Percentiles rank a stretch among this genome's conserved stretches.
Conservation (phyloP, 2,329 filamentous ascomycete genomes). For the Taxawa tesnikishii region DNA sequence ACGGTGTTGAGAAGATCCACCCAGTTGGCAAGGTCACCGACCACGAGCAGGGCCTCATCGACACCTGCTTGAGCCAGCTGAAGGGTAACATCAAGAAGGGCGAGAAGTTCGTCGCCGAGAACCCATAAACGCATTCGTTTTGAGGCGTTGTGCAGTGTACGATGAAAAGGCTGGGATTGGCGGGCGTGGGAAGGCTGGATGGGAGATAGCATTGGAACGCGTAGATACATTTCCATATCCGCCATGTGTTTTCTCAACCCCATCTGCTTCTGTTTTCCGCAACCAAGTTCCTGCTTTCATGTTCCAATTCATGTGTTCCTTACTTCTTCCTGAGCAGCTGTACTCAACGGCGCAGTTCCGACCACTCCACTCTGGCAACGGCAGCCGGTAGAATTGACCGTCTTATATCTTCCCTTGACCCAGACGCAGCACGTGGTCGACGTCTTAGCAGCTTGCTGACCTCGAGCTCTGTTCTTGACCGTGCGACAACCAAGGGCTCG, state of each 20-base stretch:
- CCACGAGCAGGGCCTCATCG: conserved; percentile 80
- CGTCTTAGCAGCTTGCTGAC: no score
- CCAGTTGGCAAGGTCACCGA: conserved; percentile 74
- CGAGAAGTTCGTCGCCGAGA: conserved; percentile 52
- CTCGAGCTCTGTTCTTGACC: no score
- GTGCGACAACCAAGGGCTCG: no score
- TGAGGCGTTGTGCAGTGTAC: not conserved
- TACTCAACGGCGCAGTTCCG: no score
- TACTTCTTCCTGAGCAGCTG: no score
- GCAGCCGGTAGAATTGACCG: no score
- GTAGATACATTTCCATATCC: not conserved
- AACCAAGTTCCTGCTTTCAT: not conserved
- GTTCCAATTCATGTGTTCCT: no score
- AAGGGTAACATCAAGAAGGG: conserved; percentile 95
- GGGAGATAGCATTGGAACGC: not conserved
- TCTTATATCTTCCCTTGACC: no score
- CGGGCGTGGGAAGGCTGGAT: not conserved
- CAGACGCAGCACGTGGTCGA: no score
- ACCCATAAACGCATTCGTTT: conserved; percentile 23
- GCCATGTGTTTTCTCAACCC: not conserved
- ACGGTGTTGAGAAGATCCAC: conserved; percentile 89
- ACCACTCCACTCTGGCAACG: no score
- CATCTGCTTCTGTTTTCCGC: not conserved
- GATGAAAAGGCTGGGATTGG: not conserved
- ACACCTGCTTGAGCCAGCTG: conserved; percentile 71